Conservation (phyloP, 169 alveolate species). For the Plasmodium chabaudi region DNA sequence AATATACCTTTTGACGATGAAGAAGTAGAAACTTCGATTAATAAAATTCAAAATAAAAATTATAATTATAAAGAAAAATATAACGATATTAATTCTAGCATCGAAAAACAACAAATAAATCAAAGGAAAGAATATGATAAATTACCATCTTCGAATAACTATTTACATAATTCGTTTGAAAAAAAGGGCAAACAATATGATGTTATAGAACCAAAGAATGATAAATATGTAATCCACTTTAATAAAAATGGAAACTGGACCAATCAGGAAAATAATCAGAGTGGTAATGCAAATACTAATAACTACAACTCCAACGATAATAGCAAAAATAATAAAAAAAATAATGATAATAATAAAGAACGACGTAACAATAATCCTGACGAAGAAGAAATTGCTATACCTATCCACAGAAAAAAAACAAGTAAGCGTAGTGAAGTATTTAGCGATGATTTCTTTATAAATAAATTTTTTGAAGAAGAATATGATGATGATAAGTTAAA, state of each 20-base stretch:
- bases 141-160: constrained; percentile 14
- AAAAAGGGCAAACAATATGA: background rate
- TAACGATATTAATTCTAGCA: too few relatives aligned
- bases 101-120: constrained; percentile 4
- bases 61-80: background rate
- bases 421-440: constrained; percentile 13
- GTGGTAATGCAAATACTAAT: background rate
- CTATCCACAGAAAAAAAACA: constrained; percentile 54
- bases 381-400: constrained; percentile 61
- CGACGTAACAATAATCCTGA: constrained; percentile 4
- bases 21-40: constrained; percentile 40
- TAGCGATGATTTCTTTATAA: constrained; percentile 41
- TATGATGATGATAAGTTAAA: constrained; percentile 39
- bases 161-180: background rate
- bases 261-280: background rate
- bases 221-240: too few relatives aligned
- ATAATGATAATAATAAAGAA: constrained; percentile 9
- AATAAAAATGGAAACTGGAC: background rate
- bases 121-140: constrained; percentile 6
- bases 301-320: background rate
- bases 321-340: background rate
- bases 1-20: constrained; percentile 30
- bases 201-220: too few relatives aligned
- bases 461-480: constrained; percentile 29
- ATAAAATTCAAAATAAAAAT: background rate